Conservation (phyloP, 306 rosid species). For the Vachellia collinsii region DNA sequence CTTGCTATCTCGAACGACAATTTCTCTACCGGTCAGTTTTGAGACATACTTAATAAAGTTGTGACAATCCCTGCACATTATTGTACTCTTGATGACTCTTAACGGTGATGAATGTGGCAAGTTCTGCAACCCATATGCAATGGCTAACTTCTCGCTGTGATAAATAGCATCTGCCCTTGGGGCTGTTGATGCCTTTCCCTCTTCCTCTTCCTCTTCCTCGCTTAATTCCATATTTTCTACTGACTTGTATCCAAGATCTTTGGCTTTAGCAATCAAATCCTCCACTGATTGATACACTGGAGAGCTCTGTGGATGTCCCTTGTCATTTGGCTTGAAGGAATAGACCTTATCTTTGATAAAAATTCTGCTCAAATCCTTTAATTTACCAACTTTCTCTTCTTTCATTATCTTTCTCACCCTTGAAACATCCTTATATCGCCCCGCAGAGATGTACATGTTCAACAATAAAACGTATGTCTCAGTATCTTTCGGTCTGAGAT, state of each 20-base stretch:
- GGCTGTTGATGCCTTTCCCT: conserved; percentile 41
- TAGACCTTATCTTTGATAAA: conserved; percentile 69
- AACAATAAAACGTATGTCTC: conserved; percentile 63
- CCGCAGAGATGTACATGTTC: conserved; percentile 66
- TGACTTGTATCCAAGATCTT: conserved; percentile 63
- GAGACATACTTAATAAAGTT: conserved; percentile 64
- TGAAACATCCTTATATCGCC: conserved; percentile 67
- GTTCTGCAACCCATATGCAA: conserved; percentile 73
- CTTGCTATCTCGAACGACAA: conserved; percentile 74
- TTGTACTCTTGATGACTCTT: conserved; percentile 68
- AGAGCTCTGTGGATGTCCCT: conserved; percentile 45
- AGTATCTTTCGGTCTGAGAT: conserved; percentile 66
- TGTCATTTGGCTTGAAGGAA: conserved; percentile 73
- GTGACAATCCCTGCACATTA: conserved; percentile 86
- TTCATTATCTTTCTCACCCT: conserved; percentile 72
- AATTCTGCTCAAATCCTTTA: conserved; percentile 92
- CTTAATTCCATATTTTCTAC: conserved; percentile 52
- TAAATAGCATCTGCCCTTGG: conserved; percentile 36
- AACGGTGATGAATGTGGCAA: conserved; percentile 55
- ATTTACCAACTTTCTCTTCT: conserved; percentile 63
- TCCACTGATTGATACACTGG: conserved; percentile 52
- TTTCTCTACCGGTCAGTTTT: conserved; percentile 63
- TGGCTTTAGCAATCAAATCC: conserved; percentile 58
- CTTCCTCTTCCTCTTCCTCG: conserved; percentile 60
- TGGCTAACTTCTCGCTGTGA: conserved; percentile 86